Base-by-base conservation (phyloP, 192 early-diverging fungal species). In the Coemansia aciculifera region DNA sequence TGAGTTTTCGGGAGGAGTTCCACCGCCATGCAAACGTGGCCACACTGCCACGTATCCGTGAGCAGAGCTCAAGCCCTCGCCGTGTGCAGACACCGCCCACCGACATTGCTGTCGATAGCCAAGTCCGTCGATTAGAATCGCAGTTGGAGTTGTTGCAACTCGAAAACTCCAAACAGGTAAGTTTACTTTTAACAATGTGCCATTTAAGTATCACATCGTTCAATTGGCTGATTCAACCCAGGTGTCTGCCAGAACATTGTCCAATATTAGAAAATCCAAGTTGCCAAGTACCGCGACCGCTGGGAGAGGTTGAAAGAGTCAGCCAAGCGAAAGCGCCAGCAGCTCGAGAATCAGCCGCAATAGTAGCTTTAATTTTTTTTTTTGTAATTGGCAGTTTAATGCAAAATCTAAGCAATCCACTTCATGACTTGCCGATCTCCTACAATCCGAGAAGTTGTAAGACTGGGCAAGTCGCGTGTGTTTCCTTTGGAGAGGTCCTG, bases 291-390 rank as follows among this genome's bases (percentile, higher is more conserved):
- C 54, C 72, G 75, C 12, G 80, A 83, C 21, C 71, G 80, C 29
- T 83, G 80, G 80, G 80, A 83, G 29, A 83, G 69, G 48, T 66
- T 83, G 23, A 83, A 83, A 32, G 80, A 83, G 37, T 83, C 80
- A 5, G 80, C 80, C 32, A 83, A 83, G 62, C 68, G 80, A 17
- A 83, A 83, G 32, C 75, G 80, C 15, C 74, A 77, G 54, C 75
- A 73, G 32, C 79, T 76, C 39, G 69, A 73, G 57, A 61, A 68
- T 31, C 62, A 74, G 29, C 3, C 15, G 27, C 62, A 61, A 15
- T n/a, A 70, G 49, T 31, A 68, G 32, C 57, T 43, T 4, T 43
- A 12, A 17, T 44, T 5, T 44, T 5, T 44, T 48, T n/a, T 2
- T 9, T 21, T n/a, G 8, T 10, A 19, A 21, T 48, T 48, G 9